Evolutionary conservation across 176 grass and related monocot species (phyloP), one percentile per base, ranked within the genome.

Genomic region (Elaeis guineensis): DNA sequence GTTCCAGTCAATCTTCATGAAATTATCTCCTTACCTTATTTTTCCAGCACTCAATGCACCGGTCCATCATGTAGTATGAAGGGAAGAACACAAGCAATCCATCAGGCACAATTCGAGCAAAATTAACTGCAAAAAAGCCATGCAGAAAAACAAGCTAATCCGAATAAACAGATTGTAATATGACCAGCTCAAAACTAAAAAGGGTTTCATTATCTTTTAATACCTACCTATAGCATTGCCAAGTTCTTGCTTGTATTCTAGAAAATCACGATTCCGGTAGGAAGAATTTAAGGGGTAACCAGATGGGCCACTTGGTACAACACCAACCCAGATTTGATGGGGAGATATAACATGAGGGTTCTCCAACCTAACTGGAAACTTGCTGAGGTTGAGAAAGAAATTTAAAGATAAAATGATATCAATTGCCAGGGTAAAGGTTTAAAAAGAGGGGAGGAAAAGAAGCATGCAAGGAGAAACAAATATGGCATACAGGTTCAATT

Each of bases 51-150:
- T 78, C 81, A 39, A 97, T 82, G 75, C 87, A 97, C 73, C 89
- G 79, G 62, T 91, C 78, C 92, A 97, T 91, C 92, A 97, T 91
- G 68, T 86, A 97, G 78, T 97, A 97, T 75, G 92, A 97, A 63
- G 92, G 87, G 51, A 97, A 97, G 72, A 97, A 97, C 54, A 97
- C 80, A 70, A 97, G 92, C 7, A 97, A 78, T 25, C 92, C 92
- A 75, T 97, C 81, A 50, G 92, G 92, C 55, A 97, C 87, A 55
- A 97, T 97, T 63, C 87, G 87, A 35, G 92, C 87, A 67, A 97
- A 97, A 70, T 97, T 91, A 68, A 91, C 87, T 91, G 76, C 74
- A 70, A 81, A 77, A 6, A 50, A 59, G 4, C 6, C 54, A 63
- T 17, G 44, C 14, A 51, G 35, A 44, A 44, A 44, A 61, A 35